phyloP scores from a whole-genome alignment of 768 basidiomycete species.

The Nidularia pulvinata region DNA sequence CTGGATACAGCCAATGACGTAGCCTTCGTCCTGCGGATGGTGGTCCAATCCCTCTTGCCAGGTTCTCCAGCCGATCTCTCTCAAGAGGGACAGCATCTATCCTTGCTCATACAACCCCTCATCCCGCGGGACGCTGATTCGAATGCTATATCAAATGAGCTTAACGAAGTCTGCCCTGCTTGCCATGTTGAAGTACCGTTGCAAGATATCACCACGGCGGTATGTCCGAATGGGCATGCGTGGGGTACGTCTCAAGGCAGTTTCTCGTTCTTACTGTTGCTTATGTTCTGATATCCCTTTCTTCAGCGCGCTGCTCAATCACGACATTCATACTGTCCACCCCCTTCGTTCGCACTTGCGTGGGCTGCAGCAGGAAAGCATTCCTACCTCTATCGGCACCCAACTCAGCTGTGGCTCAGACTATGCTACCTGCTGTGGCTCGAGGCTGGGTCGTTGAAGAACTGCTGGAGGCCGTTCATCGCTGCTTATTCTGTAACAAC shows the following conservation, averaged over 20 bases:
- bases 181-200: constrained; percentile 64
- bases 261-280: constrained; percentile 1
- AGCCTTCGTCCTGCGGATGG: constrained; percentile 63
- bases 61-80: constrained; percentile 40
- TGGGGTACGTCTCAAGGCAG: constrained; percentile 57
- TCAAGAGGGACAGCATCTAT: constrained; percentile 29
- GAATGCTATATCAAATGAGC: constrained; percentile 22
- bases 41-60: constrained; percentile 57
- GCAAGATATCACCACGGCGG: constrained; percentile 56
- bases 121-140: constrained; percentile 11
- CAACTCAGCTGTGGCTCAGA: constrained; percentile 5
- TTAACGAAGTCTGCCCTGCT: constrained; percentile 75
- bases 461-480: constrained; percentile 60
- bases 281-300: constrained; percentile 7
- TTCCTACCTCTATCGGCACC: constrained; percentile 57
- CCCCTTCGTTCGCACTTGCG: constrained; percentile 74
- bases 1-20: constrained; percentile 48
- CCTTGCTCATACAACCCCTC: constrained; percentile 19
- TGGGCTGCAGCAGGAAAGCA: constrained; percentile 81
- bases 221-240: constrained; percentile 69
- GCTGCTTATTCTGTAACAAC: constrained; percentile 74
- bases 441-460: constrained; percentile 67
- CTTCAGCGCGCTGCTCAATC: constrained; percentile 73
- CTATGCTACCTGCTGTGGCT: constrained; percentile 45
- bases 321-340: constrained; percentile 84